phyloP scores from a whole-genome alignment of 2,329 filamentous ascomycete species.

The Mycosphaerella arachidis region DNA sequence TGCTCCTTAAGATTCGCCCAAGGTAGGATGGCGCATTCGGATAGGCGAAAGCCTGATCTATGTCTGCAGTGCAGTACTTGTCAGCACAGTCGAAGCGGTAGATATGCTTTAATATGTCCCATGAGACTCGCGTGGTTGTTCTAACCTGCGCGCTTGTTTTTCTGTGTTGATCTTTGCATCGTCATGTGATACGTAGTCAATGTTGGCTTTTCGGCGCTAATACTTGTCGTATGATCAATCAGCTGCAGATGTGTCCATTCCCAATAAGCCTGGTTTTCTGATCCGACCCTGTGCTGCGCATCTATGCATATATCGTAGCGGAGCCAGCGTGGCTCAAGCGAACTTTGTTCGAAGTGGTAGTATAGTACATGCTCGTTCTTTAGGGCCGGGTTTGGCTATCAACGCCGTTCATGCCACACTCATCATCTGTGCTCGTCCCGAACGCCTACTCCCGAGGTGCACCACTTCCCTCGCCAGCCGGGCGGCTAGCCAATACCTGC shows the following conservation, averaged over 20 bases:
- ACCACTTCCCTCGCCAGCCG: slow-evolving; percentile 31
- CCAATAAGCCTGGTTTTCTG: neutral
- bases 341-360: neutral
- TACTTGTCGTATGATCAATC: neutral
- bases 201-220: neutral
- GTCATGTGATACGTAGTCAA: too few species aligned
- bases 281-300: neutral
- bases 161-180: too few species aligned
- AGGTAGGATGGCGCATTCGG: neutral
- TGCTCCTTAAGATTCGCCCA: neutral
- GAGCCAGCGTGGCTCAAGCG: neutral
- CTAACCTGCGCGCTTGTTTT: too few species aligned
- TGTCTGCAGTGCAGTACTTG: neutral
- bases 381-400: neutral
- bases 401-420: neutral
- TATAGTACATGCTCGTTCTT: slow-evolving; percentile 3
- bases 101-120: too few species aligned
- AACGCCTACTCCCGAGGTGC: slow-evolving; percentile 16
- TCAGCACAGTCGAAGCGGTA: too few species aligned
- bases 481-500: slow-evolving; percentile 33
- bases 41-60: neutral
- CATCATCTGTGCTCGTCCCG: neutral
- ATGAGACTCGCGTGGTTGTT: too few species aligned
- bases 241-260: neutral
- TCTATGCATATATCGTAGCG: neutral